Evolutionary conservation across 169 alveolate species (phyloP).

Genomic region (Plasmodium berghei): DNA sequence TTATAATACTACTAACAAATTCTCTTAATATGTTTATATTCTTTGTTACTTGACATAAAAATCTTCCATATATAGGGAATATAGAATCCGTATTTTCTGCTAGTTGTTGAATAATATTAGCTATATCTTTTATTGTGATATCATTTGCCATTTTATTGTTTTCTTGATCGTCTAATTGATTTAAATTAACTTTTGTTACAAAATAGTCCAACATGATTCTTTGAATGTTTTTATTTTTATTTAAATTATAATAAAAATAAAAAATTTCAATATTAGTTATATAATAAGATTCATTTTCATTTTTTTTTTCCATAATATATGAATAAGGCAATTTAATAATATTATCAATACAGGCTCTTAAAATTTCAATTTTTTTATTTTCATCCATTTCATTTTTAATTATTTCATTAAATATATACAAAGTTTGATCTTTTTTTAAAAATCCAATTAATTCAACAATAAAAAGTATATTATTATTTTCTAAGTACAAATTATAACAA

Average conservation of each 20-base stretch:
- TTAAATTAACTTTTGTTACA: constrained; percentile 71
- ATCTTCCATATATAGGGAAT: constrained; percentile 74
- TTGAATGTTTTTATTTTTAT: constrained; percentile 71
- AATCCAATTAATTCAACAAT: constrained; percentile 67
- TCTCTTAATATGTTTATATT: constrained; percentile 63
- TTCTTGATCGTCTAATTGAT: constrained; percentile 48
- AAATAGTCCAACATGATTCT: constrained; percentile 73
- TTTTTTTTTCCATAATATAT: constrained; percentile 45
- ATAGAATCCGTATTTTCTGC: constrained; percentile 66
- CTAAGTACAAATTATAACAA: constrained; percentile 63
- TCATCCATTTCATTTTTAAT: constrained; percentile 59
- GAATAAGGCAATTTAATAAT: constrained; percentile 66
- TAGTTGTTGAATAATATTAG: constrained; percentile 69
- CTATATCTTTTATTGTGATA: constrained; percentile 73
- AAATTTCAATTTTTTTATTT: constrained; percentile 61
- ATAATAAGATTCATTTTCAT: constrained; percentile 73
- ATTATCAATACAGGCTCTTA: constrained; percentile 53
- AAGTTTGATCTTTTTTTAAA: constrained; percentile 54
- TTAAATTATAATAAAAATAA: constrained; percentile 70
- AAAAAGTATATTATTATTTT: constrained; percentile 55
- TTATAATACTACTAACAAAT: constrained; percentile 73
- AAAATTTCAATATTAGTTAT: constrained; percentile 71
- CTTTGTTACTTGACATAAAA: constrained; percentile 70
- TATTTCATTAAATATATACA: constrained; percentile 72
- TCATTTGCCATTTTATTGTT: constrained; percentile 49